Percentiles rank a stretch among this genome's conserved stretches.
phyloP scores from a whole-genome alignment of 345 rosid species.

The Hirschfeldia incana region DNA sequence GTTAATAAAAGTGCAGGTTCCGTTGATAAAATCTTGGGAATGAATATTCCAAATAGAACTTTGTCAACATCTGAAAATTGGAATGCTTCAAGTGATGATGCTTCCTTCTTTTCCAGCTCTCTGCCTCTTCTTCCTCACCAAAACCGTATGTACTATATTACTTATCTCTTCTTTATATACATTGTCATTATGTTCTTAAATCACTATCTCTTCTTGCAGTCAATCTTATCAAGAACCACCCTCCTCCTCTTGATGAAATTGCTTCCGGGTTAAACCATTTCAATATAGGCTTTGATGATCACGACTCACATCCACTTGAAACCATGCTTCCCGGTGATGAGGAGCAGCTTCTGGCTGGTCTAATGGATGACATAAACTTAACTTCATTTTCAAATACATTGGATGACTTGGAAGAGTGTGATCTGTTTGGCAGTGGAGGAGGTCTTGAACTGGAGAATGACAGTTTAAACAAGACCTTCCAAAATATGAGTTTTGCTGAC shows the following conservation, averaged over 20 bases:
- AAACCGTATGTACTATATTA: conserved; percentile 45
- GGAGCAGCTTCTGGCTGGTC: conserved; percentile 62
- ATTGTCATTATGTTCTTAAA: neutral
- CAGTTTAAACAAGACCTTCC: conserved; percentile 43
- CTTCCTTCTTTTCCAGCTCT: conserved; percentile 68
- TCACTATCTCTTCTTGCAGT: conserved; percentile 45
- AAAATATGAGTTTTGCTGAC: conserved; percentile 53
- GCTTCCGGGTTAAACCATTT: conserved; percentile 38
- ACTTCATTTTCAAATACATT: conserved; percentile 51
- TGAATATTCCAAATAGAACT: conserved; percentile 41
- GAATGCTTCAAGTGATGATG: conserved; percentile 53
- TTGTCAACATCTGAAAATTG: conserved; percentile 39
- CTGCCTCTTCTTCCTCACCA: conserved; percentile 66
- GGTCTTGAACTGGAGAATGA: conserved; percentile 71
- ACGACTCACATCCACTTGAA: conserved; percentile 38
- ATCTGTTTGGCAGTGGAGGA: conserved; percentile 71
- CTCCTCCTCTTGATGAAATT: conserved; percentile 44
- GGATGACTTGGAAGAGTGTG: conserved; percentile 73
- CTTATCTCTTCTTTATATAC: neutral
- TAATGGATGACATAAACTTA: conserved; percentile 71
- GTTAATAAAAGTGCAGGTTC: conserved; percentile 35
- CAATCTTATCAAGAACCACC: conserved; percentile 34
- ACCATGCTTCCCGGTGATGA: conserved; percentile 69
- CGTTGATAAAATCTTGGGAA: conserved; percentile 24
- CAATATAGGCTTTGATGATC: conserved; percentile 38